phyloP scores from a whole-genome alignment of 129 eudicot genomes.

The Pittosporum tobira region DNA sequence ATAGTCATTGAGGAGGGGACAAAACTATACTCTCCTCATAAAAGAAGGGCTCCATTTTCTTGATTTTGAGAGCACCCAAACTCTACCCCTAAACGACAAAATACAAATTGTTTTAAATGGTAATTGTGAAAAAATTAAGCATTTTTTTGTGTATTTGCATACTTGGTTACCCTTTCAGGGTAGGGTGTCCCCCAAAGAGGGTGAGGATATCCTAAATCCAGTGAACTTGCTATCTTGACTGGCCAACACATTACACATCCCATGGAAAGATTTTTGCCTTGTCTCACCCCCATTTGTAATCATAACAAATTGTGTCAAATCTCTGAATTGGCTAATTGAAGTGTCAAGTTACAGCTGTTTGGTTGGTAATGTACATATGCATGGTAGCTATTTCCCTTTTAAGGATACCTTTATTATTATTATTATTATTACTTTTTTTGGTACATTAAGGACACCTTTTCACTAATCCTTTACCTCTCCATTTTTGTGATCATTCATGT shows the following conservation, averaged over 20 bases:
- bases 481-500: slow-evolving; percentile 29
- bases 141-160: neutral
- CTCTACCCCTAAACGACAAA: no score
- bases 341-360: neutral
- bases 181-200: slow-evolving; percentile 31
- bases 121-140: slow-evolving; percentile 10
- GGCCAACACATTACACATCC: slow-evolving; percentile 5
- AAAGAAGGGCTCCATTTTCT: slow-evolving; percentile 30
- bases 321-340: slow-evolving; percentile 5
- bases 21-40: slow-evolving; percentile 17
- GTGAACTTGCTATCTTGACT: slow-evolving; percentile 17
- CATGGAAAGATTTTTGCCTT: neutral
- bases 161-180: slow-evolving; percentile 20
- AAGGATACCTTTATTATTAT: no score
- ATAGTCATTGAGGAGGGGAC: slow-evolving; percentile 30
- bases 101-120: slow-evolving; percentile 19
- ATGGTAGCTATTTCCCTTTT: slow-evolving; percentile 13
- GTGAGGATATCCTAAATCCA: slow-evolving; percentile 4
- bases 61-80: slow-evolving; percentile 16
- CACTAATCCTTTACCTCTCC: slow-evolving; percentile 21
- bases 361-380: slow-evolving; percentile 6
- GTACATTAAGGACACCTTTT: slow-evolving; percentile 12
- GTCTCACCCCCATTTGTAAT: neutral
- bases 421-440: no score
- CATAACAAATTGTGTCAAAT: neutral